phyloP scores from a whole-genome alignment of 2,329 filamentous ascomycete genomes.

The Colletotrichum caudatum region DNA sequence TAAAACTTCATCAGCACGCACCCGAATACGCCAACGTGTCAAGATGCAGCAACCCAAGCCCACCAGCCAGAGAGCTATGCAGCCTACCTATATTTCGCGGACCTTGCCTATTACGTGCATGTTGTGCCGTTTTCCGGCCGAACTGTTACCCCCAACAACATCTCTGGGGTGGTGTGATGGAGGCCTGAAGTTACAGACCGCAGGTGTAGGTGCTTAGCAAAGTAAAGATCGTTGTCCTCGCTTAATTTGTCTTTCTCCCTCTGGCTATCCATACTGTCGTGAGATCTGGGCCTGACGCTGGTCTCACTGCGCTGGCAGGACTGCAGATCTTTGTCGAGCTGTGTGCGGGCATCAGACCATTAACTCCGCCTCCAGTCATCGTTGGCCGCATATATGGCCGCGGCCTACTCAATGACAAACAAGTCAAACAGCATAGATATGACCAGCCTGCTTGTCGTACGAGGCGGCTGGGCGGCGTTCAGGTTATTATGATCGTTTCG shows the following conservation, averaged over 20 bases:
- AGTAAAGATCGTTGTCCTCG: constrained; percentile 23
- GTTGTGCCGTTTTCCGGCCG: constrained; percentile 36
- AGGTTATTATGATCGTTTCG: constrained; percentile 7
- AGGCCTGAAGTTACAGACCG: constrained; percentile 11
- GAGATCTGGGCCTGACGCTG: constrained; percentile 20
- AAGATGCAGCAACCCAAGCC: constrained; percentile 30
- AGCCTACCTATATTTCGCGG: constrained; percentile 23
- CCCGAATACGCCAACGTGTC: constrained; percentile 37
- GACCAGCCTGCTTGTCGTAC: constrained; percentile 24
- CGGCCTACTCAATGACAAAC: constrained; percentile 28
- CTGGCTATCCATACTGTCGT: constrained; percentile 4
- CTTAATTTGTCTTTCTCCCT: background rate
- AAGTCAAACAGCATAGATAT: constrained; percentile 12
- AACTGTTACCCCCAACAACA: constrained; percentile 11
- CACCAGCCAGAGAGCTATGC: constrained; percentile 22
- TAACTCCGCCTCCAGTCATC: constrained; percentile 28
- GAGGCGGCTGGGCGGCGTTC: constrained; percentile 4
- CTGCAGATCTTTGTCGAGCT: constrained; percentile 25
- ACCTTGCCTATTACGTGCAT: constrained; percentile 29
- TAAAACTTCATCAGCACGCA: constrained; percentile 39
- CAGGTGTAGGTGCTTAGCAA: constrained; percentile 18
- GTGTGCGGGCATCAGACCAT: constrained; percentile 39
- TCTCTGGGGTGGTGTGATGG: constrained; percentile 29
- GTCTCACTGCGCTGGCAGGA: constrained; percentile 31
- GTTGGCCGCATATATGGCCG: constrained; percentile 38